phyloP scores from a whole-genome alignment of 306 rosid genomes.

The Mimosa pudica region DNA sequence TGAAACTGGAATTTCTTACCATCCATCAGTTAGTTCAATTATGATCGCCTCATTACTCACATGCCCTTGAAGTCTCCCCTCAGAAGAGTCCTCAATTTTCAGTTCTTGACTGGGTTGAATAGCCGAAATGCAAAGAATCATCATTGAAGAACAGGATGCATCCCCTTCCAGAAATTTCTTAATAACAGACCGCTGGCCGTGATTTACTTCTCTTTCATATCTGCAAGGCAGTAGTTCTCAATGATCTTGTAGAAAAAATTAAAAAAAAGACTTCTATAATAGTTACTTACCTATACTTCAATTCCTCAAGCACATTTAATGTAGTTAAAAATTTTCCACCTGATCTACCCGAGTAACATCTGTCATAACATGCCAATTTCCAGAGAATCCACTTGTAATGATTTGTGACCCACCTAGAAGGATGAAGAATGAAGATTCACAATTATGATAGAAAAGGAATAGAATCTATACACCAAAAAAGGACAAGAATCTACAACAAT shows the following conservation, averaged over 20 bases:
- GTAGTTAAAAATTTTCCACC: conserved; percentile 58
- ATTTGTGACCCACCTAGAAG: conserved; percentile 81
- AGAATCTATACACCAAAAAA: background rate
- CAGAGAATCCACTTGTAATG: conserved; percentile 95
- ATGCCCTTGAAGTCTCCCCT: conserved; percentile 31
- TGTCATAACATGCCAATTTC: conserved; percentile 89
- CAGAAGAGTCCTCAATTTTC: conserved; percentile 40
- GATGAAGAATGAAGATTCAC: conserved; percentile 31
- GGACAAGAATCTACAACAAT: conserved; percentile 11
- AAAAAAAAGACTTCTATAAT: conserved; percentile 23
- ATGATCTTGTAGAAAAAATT: conserved; percentile 31
- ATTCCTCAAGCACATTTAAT: conserved; percentile 82
- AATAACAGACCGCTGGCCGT: conserved; percentile 83
- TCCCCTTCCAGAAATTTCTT: conserved; percentile 92
- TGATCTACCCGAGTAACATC: conserved; percentile 57
- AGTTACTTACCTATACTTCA: conserved; percentile 79
- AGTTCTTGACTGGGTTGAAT: conserved; percentile 48
- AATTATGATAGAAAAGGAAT: conserved; percentile 33
- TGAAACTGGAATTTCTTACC: conserved; percentile 41
- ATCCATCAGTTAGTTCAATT: conserved; percentile 85
- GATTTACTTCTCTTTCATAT: conserved; percentile 91
- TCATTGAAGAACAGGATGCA: conserved; percentile 71
- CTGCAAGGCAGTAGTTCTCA: conserved; percentile 42
- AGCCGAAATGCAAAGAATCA: conserved; percentile 83
- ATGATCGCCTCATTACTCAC: conserved; percentile 45